Evolutionary conservation across 2,329 filamentous ascomycete genomes (phyloP).

Genomic region (Thielaviopsis populi): DNA sequence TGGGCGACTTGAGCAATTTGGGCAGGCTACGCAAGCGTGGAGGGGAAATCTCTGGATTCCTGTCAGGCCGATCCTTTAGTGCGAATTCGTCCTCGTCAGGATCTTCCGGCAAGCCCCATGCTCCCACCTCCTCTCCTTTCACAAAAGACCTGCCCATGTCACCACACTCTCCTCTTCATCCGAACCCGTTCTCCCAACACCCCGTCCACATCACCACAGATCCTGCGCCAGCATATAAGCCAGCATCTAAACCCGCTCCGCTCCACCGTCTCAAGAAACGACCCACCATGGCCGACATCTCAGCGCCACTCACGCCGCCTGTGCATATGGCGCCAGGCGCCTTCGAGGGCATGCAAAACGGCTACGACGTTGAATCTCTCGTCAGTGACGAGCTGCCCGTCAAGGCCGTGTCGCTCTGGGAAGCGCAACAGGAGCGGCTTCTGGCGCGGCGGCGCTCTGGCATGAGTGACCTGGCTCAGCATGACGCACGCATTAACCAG

Average conservation of each 20-base stretch:
- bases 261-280: slow-evolving; percentile 13
- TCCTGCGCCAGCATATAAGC: background rate
- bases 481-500: slow-evolving; percentile 3
- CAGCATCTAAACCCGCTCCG: slow-evolving; percentile 6
- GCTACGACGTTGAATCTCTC: slow-evolving; percentile 6
- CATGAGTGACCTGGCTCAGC: slow-evolving; percentile 6
- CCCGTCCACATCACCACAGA: slow-evolving; percentile 5
- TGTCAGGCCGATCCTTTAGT: slow-evolving; percentile 17
- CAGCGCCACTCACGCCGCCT: slow-evolving; percentile 8
- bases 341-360: slow-evolving; percentile 16
- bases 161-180: slow-evolving; percentile 13
- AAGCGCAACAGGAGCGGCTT: slow-evolving; percentile 6
- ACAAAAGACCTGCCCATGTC: slow-evolving; percentile 8
- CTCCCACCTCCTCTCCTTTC: slow-evolving; percentile 14
- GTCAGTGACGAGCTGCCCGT: slow-evolving; percentile 3
- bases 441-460: background rate
- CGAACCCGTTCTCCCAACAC: slow-evolving; percentile 12
- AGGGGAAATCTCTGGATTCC: slow-evolving; percentile 16
- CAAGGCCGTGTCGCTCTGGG: slow-evolving; percentile 11
- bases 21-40: slow-evolving; percentile 24
- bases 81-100: slow-evolving; percentile 22
- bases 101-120: slow-evolving; percentile 17
- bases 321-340: slow-evolving; percentile 14
- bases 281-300: slow-evolving; percentile 18
- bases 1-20: slow-evolving; percentile 27